Conservation (phyloP, 2,329 filamentous ascomycete species). For the Bimuria novae-zelandiae region DNA sequence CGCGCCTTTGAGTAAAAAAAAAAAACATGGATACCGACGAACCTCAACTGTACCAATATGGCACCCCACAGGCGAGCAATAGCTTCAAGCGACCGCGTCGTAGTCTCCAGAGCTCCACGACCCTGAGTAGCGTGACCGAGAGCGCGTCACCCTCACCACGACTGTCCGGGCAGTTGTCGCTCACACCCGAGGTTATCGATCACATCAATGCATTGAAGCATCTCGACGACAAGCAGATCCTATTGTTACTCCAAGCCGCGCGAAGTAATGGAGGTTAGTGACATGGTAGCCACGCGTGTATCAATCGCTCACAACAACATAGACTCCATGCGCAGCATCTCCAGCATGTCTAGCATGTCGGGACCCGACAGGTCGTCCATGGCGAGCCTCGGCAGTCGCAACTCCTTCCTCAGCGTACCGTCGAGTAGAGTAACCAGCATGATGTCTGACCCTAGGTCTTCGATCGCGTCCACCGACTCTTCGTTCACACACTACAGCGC, state of each 20-base stretch:
- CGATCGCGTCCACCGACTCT: slow-evolving; percentile 45
- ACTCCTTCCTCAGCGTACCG: slow-evolving; percentile 44
- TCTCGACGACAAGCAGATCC: slow-evolving; percentile 46
- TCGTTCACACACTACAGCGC: slow-evolving; percentile 45
- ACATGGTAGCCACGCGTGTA: slow-evolving; percentile 11
- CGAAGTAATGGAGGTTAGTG: slow-evolving; percentile 44
- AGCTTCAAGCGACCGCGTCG: slow-evolving; percentile 45
- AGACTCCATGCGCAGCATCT: slow-evolving; percentile 40
- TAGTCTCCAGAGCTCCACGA: slow-evolving; percentile 43
- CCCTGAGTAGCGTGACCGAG: slow-evolving; percentile 43
- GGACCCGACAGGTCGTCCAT: slow-evolving; percentile 43
- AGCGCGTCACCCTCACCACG: slow-evolving; percentile 44
- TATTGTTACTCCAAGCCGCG: slow-evolving; percentile 43
- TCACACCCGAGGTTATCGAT: slow-evolving; percentile 45
- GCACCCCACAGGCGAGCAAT: slow-evolving; percentile 41
- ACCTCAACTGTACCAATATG: slow-evolving; percentile 42
- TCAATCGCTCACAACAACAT: slow-evolving; percentile 25
- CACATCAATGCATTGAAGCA: slow-evolving; percentile 48
- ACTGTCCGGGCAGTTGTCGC: slow-evolving; percentile 36
- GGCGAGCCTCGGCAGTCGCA: slow-evolving; percentile 43
- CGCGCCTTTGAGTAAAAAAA: slow-evolving; percentile 37
- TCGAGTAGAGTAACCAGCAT: slow-evolving; percentile 46
- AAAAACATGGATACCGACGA: slow-evolving; percentile 48
- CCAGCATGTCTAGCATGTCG: slow-evolving; percentile 13
- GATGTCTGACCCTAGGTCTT: slow-evolving; percentile 43